Evolutionary conservation across 441 rosid species (phyloP).

Genomic region (Biscutella auriculata): DNA sequence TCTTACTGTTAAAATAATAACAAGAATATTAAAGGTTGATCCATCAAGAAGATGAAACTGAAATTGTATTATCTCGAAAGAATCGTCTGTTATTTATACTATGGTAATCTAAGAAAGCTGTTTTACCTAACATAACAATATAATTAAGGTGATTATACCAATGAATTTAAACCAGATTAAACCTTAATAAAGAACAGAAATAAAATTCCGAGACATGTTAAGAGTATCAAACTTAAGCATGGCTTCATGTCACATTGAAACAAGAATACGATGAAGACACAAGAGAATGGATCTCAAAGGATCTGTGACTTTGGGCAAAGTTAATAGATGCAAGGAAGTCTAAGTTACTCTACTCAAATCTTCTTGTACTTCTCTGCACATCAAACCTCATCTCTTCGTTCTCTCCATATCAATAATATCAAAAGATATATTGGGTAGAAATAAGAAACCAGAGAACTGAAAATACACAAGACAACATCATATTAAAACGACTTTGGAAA

Average conservation of each 20-base stretch:
- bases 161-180: too few species aligned
- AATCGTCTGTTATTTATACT: too few species aligned
- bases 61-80: too few species aligned
- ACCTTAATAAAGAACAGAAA: too few species aligned
- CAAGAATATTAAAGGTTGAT: too few species aligned
- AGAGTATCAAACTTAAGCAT: not conserved
- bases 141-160: too few species aligned
- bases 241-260: conserved; percentile 2
- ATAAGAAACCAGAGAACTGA: conserved; percentile 74
- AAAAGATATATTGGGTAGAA: conserved; percentile 79
- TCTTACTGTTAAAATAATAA: too few species aligned
- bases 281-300: not conserved
- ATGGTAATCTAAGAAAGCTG: too few species aligned
- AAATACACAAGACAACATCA: conserved; percentile 6
- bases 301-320: not conserved
- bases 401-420: conserved; percentile 81
- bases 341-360: conserved; percentile 64
- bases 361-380: conserved; percentile 85
- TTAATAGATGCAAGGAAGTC: conserved; percentile 60
- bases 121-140: too few species aligned
- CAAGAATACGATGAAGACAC: not conserved
- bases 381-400: conserved; percentile 75
- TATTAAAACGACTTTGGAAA: not conserved
- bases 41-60: too few species aligned
- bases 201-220: not conserved